A percentile compares a stretch with the other conserved stretches of the same genome.
Evolutionary conservation across 164 flowering plant genomes (phyloP).

Genomic region (Stephania yunnanensis): DNA sequence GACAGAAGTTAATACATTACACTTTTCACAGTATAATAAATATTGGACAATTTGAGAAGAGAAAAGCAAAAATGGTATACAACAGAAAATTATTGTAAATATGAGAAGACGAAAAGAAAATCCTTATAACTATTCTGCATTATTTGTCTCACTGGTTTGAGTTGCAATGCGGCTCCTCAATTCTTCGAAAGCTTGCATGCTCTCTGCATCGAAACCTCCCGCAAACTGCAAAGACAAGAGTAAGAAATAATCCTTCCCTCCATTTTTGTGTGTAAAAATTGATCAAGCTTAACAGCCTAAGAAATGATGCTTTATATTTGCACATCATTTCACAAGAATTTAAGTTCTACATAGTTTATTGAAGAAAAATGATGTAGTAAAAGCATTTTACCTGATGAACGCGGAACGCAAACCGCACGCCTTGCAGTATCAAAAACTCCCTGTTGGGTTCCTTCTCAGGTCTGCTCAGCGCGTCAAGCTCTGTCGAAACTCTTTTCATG

Average conservation of each 20-base stretch:
- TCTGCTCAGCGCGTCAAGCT: slow-evolving; percentile 70
- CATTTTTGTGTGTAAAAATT: neutral
- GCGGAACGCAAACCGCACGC: slow-evolving; percentile 96
- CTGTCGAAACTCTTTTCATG: slow-evolving; percentile 89
- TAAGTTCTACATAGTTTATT: neutral
- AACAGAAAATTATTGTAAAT: neutral
- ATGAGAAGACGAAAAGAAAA: neutral
- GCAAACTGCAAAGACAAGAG: slow-evolving; percentile 62
- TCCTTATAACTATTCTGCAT: slow-evolving; percentile 26
- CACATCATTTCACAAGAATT: neutral
- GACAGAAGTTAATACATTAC: neutral
- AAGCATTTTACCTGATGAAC: slow-evolving; percentile 75
- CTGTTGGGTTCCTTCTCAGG: slow-evolving; percentile 86
- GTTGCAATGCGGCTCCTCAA: slow-evolving; percentile 53
- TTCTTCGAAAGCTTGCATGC: slow-evolving; percentile 93
- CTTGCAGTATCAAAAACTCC: slow-evolving; percentile 86
- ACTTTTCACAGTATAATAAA: neutral
- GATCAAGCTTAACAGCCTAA: neutral
- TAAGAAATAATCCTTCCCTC: neutral
- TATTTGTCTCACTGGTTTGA: slow-evolving; percentile 33
- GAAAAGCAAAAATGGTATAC: neutral
- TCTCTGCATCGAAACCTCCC: slow-evolving; percentile 94
- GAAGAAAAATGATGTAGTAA: neutral
- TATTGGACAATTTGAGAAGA: neutral
- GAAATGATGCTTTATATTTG: neutral